phyloP scores from a whole-genome alignment of 495 filamentous ascomycete genomes.

The Xylaria venustula region DNA sequence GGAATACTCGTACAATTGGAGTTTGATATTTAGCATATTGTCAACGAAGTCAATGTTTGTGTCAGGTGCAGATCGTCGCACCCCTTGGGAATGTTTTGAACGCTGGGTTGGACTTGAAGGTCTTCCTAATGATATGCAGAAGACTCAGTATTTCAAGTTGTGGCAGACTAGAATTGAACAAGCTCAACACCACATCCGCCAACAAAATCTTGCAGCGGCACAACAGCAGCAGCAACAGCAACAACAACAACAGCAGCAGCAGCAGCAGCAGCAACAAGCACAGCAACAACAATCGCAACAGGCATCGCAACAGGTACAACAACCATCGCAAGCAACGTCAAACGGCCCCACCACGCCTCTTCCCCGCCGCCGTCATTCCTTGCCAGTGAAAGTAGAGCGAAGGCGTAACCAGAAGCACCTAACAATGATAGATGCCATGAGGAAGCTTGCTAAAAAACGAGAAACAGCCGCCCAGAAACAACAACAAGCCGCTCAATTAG shows the following conservation, averaged over 20 bases:
- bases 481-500: constrained; percentile 69
- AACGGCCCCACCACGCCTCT: constrained; percentile 58
- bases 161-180: constrained; percentile 79
- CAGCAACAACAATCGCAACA: constrained; percentile 48
- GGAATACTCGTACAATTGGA: constrained; percentile 97
- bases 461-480: constrained; percentile 84
- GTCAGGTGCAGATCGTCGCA: constrained; percentile 83
- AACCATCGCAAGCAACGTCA: constrained; percentile 52
- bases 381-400: constrained; percentile 77
- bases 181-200: constrained; percentile 63
- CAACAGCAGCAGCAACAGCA: constrained; percentile 43
- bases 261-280: constrained; percentile 48
- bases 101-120: constrained; percentile 90
- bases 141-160: constrained; percentile 87
- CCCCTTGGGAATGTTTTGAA: constrained; percentile 98
- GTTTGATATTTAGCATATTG: constrained; percentile 78
- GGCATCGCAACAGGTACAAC: constrained; percentile 47
- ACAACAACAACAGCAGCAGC: constrained; percentile 51
- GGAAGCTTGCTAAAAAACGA: constrained; percentile 90
- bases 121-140: constrained; percentile 83
- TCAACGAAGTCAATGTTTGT: constrained; percentile 70
- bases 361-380: constrained; percentile 59
- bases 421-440: constrained; percentile 87
- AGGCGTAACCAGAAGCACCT: constrained; percentile 81
- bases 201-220: constrained; percentile 56